Conservation (phyloP, 139 green algal species). For the Chlamydomonas sphaeroides region DNA sequence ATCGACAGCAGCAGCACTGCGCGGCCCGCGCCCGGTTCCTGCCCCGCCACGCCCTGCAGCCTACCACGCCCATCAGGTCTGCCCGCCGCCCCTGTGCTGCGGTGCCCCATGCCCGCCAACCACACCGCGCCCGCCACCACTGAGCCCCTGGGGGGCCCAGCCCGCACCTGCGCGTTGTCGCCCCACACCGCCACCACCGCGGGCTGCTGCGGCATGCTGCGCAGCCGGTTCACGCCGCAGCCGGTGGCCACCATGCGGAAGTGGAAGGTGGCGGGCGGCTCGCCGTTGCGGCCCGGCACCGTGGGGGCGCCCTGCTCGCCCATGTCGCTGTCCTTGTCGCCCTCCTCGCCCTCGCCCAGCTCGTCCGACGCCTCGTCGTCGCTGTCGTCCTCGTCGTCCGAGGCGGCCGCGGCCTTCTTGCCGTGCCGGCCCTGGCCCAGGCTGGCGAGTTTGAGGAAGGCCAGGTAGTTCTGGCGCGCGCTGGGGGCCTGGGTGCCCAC, state of each 20-base stretch:
- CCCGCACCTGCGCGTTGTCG: slow-evolving; percentile 86
- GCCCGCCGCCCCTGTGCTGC: too few relatives aligned
- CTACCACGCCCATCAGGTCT: too few relatives aligned
- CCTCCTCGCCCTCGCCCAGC: slow-evolving; percentile 22
- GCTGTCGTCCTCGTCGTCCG: slow-evolving; percentile 45
- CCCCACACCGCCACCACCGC: slow-evolving; percentile 90
- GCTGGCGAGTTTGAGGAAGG: slow-evolving; percentile 75
- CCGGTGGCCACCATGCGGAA: slow-evolving; percentile 60
- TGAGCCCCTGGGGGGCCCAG: neutral
- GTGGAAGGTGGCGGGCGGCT: slow-evolving; percentile 68
- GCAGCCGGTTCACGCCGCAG: slow-evolving; percentile 92
- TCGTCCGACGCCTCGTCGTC: slow-evolving; percentile 36
- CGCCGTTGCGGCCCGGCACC: slow-evolving; percentile 65
- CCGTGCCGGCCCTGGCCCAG: slow-evolving; percentile 76
- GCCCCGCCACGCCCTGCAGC: too few relatives aligned
- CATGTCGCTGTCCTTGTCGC: slow-evolving; percentile 25
- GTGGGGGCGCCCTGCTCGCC: slow-evolving; percentile 45
- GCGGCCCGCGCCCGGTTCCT: too few relatives aligned
- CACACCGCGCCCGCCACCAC: neutral
- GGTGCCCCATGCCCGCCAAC: neutral
- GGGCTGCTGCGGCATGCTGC: slow-evolving; percentile 88
- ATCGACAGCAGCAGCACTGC: too few relatives aligned
- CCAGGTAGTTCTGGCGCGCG: slow-evolving; percentile 81
- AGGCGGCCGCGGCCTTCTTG: slow-evolving; percentile 56
- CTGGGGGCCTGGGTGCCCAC: slow-evolving; percentile 78